phyloP scores from a whole-genome alignment of 306 rosid species.

The Oxytropis ochrocephala region DNA sequence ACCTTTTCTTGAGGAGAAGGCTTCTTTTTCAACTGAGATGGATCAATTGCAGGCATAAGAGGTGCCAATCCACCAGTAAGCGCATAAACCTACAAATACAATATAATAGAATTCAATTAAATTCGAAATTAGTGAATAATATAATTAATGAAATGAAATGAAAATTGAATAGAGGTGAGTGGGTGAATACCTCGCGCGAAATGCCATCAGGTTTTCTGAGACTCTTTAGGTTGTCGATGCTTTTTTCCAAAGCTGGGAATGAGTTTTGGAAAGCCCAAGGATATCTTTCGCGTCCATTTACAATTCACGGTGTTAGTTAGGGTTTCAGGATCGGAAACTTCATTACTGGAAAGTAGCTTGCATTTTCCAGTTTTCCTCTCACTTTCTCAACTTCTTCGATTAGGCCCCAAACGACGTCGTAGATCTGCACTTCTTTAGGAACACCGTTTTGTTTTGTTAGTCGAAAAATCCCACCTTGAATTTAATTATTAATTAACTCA shows the following conservation, averaged over 20 bases:
- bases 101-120: not conserved
- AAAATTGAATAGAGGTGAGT: not conserved
- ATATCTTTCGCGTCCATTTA: slow-evolving; percentile 91
- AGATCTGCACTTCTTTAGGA: too few species aligned
- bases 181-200: slow-evolving; percentile 71
- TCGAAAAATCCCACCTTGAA: too few species aligned
- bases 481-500: too few species aligned
- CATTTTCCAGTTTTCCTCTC: slow-evolving; percentile 11
- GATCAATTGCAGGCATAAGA: slow-evolving; percentile 81
- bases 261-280: slow-evolving; percentile 68
- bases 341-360: not conserved
- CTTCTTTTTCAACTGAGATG: slow-evolving; percentile 59
- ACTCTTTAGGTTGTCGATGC: slow-evolving; percentile 75
- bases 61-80: slow-evolving; percentile 93
- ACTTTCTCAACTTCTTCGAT: slow-evolving; percentile 4
- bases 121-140: not conserved
- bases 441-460: too few species aligned
- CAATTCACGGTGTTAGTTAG: not conserved
- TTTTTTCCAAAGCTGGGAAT: slow-evolving; percentile 63
- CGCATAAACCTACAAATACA: slow-evolving; percentile 67
- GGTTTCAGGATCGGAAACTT: slow-evolving; percentile 15
- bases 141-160: not conserved
- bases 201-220: slow-evolving; percentile 97
- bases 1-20: slow-evolving; percentile 83
- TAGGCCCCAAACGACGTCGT: not conserved